These are phyloP conservation scores for Pseudoperonospora humuli DNA, from an alignment of 352 stramenopile species.

Conservation along the genomic window DNA sequence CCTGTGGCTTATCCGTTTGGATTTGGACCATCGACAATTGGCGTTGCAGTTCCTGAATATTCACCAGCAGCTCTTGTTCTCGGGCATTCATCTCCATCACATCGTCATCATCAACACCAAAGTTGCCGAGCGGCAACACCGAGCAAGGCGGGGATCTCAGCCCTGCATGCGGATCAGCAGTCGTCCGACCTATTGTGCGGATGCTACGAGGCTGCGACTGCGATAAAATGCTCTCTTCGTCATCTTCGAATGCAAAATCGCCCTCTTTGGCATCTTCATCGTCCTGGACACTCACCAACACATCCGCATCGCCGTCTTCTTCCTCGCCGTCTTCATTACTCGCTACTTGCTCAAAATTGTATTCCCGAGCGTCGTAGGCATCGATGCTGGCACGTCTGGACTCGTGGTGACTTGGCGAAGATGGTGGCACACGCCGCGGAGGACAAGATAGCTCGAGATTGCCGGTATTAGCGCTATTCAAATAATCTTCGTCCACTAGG, in stretches of 20 bases:
- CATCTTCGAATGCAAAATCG: slow-evolving; percentile 6
- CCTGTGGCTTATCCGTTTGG: slow-evolving; percentile 65
- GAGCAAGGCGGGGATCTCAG: slow-evolving; percentile 24
- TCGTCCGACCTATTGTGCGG: neutral
- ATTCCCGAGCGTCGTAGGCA: slow-evolving; percentile 23
- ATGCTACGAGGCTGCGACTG: slow-evolving; percentile 7
- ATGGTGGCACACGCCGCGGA: neutral
- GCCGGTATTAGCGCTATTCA: slow-evolving; percentile 8
- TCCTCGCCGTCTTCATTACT: slow-evolving; percentile 5
- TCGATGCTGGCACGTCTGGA: slow-evolving; percentile 26
- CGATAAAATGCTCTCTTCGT: slow-evolving; percentile 4
- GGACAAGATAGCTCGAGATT: slow-evolving; percentile 6
- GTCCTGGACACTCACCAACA: no score
- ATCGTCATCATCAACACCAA: slow-evolving; percentile 55
- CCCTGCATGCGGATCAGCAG: slow-evolving; percentile 2
- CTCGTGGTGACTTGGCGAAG: slow-evolving; percentile 6
- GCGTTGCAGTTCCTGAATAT: slow-evolving; percentile 87
- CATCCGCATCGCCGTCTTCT: no score
- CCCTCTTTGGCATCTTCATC: slow-evolving; percentile 11
- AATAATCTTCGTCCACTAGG: slow-evolving; percentile 29
- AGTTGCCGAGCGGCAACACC: slow-evolving; percentile 9
- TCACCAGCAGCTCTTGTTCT: slow-evolving; percentile 85
- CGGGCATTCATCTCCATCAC: slow-evolving; percentile 64
- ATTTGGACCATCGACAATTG: slow-evolving; percentile 86
- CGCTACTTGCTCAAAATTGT: slow-evolving; percentile 10